Evolutionary conservation across 345 rosid species (phyloP), one percentile per base, ranked within the genome.

Genomic region (Eucalyptus cloeziana): DNA sequence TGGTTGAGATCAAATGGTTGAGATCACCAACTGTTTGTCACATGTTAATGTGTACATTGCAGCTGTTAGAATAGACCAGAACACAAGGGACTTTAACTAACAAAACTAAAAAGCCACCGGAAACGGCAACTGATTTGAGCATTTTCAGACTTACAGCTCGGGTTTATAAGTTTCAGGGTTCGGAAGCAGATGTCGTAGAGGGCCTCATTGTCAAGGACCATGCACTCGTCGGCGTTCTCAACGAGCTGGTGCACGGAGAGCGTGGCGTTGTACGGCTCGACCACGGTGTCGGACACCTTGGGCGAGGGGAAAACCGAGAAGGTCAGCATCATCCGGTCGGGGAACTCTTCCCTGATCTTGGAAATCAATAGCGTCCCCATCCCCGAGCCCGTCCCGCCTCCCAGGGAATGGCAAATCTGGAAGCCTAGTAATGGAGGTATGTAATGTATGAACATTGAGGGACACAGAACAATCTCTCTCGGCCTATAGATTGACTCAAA

Each of bases 1-100:
- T 96, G 7, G 96, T 93, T 85, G 97, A 96, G 87, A 96, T 95
- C 93, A 96, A 91, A 91, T 96, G 98, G 94, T 96, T 96, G 89
- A 96, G 94, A 79, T 96, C 98, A 79, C 98, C 98, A 91, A 96
- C 96, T 96, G 92, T 56, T 76, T 0, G 85, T 76, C 4, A 76
- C 85, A 76, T 40, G 27, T 76, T 25, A 40, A 76, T 40, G 30
- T 12, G 25, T 6, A 40, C 47, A 40, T 76, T 21, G 16, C 6
- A 40, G 13, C 85, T 5, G 47, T 76, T 6, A 43, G 47, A 40
- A 19, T 21, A 40, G 85, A 76, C 47, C 85, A 6, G 85, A 21
- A 76, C 85, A 21, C 85, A 0, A 1, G 83, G 85, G 85, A 21
- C 85, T 21, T 21, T 10, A 76, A 37, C 83, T 76, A 37, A 76